phyloP scores from a whole-genome alignment of 306 rosid genomes.

The Rubus parviflorus region DNA sequence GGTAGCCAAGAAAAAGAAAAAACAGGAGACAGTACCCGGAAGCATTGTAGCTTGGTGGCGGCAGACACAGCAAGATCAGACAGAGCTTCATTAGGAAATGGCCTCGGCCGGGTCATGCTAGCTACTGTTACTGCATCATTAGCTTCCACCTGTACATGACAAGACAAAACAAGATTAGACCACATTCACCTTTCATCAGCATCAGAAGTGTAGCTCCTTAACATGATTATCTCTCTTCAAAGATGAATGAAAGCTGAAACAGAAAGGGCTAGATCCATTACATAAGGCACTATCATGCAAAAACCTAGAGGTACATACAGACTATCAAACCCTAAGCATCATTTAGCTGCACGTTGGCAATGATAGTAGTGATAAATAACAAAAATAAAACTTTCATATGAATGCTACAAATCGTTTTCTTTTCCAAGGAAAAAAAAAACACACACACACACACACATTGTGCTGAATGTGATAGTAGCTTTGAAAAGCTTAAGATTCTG shows the following conservation, averaged over 20 bases:
- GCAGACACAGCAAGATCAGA: constrained; percentile 89
- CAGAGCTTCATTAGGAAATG: constrained; percentile 72
- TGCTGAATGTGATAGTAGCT: not conserved
- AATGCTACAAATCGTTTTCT: not conserved
- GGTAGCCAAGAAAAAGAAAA: not conserved
- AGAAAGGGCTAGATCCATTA: not conserved
- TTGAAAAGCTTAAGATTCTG: not conserved
- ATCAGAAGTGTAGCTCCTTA: constrained; percentile 8
- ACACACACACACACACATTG: not conserved
- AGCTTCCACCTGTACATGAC: constrained; percentile 66
- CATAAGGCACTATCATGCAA: not conserved
- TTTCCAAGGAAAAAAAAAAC: not conserved
- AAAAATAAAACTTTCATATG: not conserved
- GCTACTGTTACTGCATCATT: constrained; percentile 93
- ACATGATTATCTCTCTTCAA: not conserved
- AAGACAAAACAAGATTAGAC: constrained; percentile 19
- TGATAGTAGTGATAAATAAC: not conserved
- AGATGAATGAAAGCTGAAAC: not conserved
- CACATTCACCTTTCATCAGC: constrained; percentile 19
- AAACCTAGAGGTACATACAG: not conserved
- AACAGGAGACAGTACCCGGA: constrained; percentile 48
- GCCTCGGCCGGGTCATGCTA: constrained; percentile 80
- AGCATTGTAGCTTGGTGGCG: constrained; percentile 86
- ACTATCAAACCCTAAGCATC: not conserved
- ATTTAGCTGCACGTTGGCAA: not conserved